These are phyloP conservation scores for Elsinoe batatas DNA, from an alignment of 2,329 filamentous ascomycete species.

Conservation along the genomic window DNA sequence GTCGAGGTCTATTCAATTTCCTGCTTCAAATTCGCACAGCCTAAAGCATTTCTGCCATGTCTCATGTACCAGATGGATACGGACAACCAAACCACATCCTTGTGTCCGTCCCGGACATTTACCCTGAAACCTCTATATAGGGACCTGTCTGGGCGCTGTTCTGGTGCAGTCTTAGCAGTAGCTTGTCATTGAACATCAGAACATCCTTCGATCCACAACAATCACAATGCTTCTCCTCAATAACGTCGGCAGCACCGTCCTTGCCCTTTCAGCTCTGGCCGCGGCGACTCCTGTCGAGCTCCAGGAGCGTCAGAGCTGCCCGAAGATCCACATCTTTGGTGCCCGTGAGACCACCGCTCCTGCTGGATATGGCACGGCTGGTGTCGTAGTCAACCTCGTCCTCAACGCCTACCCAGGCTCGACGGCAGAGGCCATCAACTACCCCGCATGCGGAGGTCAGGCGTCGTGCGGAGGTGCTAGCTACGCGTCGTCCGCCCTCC, in stretches of 20 bases:
- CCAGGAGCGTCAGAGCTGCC: conserved; percentile 28
- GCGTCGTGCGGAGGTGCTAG: conserved; percentile 47
- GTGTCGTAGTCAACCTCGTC: conserved; percentile 33
- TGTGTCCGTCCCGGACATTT: conserved; percentile 6
- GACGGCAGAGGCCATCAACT: conserved; percentile 33
- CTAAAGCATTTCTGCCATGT: conserved; percentile 3
- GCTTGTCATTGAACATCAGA: background rate
- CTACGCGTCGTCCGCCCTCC: conserved; percentile 50
- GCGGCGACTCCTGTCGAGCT: conserved; percentile 29
- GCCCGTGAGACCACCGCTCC: conserved; percentile 35
- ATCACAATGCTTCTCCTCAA: conserved; percentile 5
- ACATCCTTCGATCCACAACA: background rate
- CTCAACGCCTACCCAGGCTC: conserved; percentile 31
- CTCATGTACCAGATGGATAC: background rate
- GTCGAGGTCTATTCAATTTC: background rate
- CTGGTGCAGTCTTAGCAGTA: background rate
- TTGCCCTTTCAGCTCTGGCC: conserved; percentile 17
- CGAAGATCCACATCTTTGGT: conserved; percentile 36
- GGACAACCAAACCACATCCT: conserved; percentile 1
- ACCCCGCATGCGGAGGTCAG: conserved; percentile 54
- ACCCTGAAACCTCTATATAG: background rate
- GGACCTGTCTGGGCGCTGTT: background rate
- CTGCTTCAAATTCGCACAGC: background rate
- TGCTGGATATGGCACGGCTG: conserved; percentile 33
- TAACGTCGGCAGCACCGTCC: background rate